Base-by-base conservation (phyloP, 345 rosid genomes). In the Moringa oleifera region DNA sequence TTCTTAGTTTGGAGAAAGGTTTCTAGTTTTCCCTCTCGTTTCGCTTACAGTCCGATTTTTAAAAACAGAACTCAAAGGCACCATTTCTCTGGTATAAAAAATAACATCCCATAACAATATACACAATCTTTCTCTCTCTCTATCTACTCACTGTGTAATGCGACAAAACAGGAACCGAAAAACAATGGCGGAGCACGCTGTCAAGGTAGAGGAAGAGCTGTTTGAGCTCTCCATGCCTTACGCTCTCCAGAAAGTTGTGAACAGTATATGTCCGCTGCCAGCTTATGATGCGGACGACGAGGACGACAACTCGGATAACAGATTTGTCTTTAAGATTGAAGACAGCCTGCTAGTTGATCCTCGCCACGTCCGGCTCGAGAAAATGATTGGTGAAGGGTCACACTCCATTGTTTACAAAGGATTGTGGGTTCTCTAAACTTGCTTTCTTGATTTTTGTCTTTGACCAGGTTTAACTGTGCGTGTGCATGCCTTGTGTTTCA, bases 341-440 rank as follows among this genome's bases (percentile, higher is more conserved):
- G 53, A 23, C 4, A 75, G 65, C 47, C 68, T 76, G 70, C 71
- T 87, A 47, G 59, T 87, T 58, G 71, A 85, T 41, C 73, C 79
- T 31, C 49, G 73, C 25, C 61, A 7, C 22, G 55, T 87, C 36
- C 45, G 45, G 36, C 17, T 66, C 0, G 66, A 69, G 18, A 65
- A 63, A 36, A 73, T 79, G 76, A 84, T 85, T 20, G 81, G 85
- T 16, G 84, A 81, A 71, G 94, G 94, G 46, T 22, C 70, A 55
- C 16, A 58, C 70, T 78, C 81, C 33, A 46, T 67, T 4, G 85
- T 87, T 61, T 74, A 76, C 58, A 53, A 64, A 61, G 95, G 90
- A 71, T 57, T 69, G 95, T 85, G 60, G 50, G 82, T 79, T 18
- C 66, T 59, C 36, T 21, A 24, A 23, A 7, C 16, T 25, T 45